Evolutionary conservation across 192 early-diverging fungal genomes (phyloP), one percentile per base, ranked within the genome.

Genomic region (Cladochytrium replicatum): DNA sequence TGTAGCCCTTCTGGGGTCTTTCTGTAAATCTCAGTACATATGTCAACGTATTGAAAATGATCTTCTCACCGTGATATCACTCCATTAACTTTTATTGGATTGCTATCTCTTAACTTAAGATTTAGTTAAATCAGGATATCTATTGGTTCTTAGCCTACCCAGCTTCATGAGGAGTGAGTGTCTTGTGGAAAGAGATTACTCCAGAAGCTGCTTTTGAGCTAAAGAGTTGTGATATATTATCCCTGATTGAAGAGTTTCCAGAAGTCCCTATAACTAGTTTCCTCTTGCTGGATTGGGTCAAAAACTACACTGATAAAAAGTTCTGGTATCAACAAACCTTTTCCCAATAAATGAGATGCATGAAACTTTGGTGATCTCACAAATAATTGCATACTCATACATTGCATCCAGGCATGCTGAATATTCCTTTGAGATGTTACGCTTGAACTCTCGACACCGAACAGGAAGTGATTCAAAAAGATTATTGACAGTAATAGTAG

Each of bases 401-500:
- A 97, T 53, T 3, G 92, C 44, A 4, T 74, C 69, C 19, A 96
- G 60, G 24, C 84, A 74, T 28, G 87, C 87, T 5, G 71, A 57
- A 52, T 79, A 91, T 53, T 99, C 93, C 8, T 76, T 57, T 34
- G 81, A 82, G 30, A 85, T 69, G 48, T 94, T 89, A 25, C 81
- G 77, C 44, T 84, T 85, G 63, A 96, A 82, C 54, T 97, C 93
- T 27, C 72, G 74, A 29, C 69, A 61, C 11, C 96, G 75, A 7
- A 99, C 96, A 2, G 96, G 96, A 58, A 92, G 72, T 13, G 68
- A 59, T 5, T 77, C 72, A 77, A 99, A 99, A 27, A 99, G 46
- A 15, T 78, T 69, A 5, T 60, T 59, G 26, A 99, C 50, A 9
- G 65, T 66, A 4, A 99, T 72, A 2, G 85, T 90, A 6, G 92